Base-by-base conservation (phyloP, 306 rosid genomes). In the Hippophae gyantsensis region DNA sequence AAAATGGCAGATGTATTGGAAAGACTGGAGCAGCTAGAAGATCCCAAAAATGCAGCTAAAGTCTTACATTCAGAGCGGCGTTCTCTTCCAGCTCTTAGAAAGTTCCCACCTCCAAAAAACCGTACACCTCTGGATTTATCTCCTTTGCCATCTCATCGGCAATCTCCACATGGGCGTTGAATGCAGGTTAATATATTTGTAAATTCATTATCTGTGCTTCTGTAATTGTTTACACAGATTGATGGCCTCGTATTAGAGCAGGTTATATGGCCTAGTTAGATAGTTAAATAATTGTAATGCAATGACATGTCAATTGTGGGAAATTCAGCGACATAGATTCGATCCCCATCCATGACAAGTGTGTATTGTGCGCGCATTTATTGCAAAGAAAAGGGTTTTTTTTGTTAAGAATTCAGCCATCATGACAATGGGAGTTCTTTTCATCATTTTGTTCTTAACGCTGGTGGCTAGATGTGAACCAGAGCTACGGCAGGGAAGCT, bases 1-100 rank as follows among this genome's bases (percentile, higher is more conserved):
- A 72, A 74, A 54, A 88, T 88, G 96, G 69, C 76, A 45, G 83
- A 84, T 25, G 95, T 92, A 49, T 67, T 92, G 71, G 77, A 70
- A 27, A 80, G 81, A 8, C 74, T 92, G 11, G 82, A 92, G 66
- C 88, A 71, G 62, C 78, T 88, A 44, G 85, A 82, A 44, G 50
- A 82, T 56, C 82, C 95, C 8, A 86, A 78, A 78, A 76, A 56
- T 13, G 59, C 73, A 6, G 61, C 71, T 47, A 68, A 82, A 58
- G 53, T 44, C 54, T 73, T 87, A 6, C 81, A 66, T 4, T 52
- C 79, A 1, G 84, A 74, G 58, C 82, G 54, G 0, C 40, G 72
- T 58, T 45, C 54, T 32, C 65, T 68, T 5, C 48, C 65, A n/a
- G 75, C 77, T 41, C 53, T 62, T 11, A 66, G 71, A 53, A 81